These are phyloP conservation scores for Paracamarosporium sp. DNA, from an alignment of 2,329 filamentous ascomycete species.

Conservation along the genomic window DNA sequence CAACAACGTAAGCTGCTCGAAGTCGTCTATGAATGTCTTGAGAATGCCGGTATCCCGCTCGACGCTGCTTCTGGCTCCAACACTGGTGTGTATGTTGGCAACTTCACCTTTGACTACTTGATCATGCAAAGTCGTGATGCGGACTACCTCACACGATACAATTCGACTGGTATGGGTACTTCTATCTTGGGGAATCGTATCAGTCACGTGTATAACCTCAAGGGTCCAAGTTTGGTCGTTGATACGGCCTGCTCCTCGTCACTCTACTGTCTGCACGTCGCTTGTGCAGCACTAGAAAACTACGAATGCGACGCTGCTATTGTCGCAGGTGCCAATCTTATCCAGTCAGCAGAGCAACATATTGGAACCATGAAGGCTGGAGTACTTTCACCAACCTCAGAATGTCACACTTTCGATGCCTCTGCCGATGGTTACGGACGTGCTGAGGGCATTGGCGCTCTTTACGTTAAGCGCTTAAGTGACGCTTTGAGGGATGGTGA, in stretches of 20 bases:
- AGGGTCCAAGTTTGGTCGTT: conserved; percentile 23
- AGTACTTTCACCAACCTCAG: conserved; percentile 16
- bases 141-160: conserved; percentile 1
- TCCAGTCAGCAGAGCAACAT: conserved; percentile 9
- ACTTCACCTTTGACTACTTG: conserved; percentile 23
- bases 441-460: conserved; percentile 21
- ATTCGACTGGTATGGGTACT: conserved; percentile 20
- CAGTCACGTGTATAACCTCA: conserved; percentile 30
- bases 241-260: conserved; percentile 28
- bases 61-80: conserved; percentile 13
- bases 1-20: conserved; percentile 30
- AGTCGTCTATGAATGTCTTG: conserved; percentile 19
- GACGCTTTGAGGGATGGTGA: conserved; percentile 64
- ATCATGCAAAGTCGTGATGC: conserved; percentile 20
- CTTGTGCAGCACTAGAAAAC: conserved; percentile 11
- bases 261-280: conserved; percentile 25
- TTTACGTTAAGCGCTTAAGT: conserved; percentile 58
- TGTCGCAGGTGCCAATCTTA: conserved; percentile 22
- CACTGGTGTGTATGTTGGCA: conserved; percentile 16
- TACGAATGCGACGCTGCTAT: conserved; percentile 28
- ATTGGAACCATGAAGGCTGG: conserved; percentile 13
- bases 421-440: conserved; percentile 29
- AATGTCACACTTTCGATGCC: conserved; percentile 24
- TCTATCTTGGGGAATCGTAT: conserved; percentile 39
- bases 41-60: conserved; percentile 32